Percentiles rank a stretch among this genome's conserved stretches.
Evolutionary conservation across 495 filamentous ascomycete genomes (phyloP).

Genomic region (Recurvomyces mirabilis): DNA sequence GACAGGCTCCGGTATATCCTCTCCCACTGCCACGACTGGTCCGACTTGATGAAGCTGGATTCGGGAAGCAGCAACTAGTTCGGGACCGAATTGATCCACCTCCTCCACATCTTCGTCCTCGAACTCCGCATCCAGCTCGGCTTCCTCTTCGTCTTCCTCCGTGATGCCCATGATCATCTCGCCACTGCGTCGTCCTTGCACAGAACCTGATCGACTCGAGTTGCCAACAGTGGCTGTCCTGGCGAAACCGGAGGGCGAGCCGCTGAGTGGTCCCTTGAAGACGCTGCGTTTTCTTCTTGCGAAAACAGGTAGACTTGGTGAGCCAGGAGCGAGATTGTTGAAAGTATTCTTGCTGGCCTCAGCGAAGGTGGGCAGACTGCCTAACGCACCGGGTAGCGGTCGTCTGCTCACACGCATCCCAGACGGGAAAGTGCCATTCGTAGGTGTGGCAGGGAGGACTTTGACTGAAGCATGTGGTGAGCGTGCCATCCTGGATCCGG

Average conservation of each 20-base stretch:
- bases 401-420: conserved; percentile 78
- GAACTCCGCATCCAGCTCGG: conserved; percentile 3
- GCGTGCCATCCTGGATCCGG: conserved; percentile 29
- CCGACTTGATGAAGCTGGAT: not conserved
- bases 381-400: conserved; percentile 17
- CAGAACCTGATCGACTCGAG: conserved; percentile 20
- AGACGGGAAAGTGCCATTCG: conserved; percentile 59
- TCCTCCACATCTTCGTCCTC: conserved; percentile 32
- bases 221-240: conserved; percentile 36
- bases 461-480: conserved; percentile 87
- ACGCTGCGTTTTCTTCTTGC: conserved; percentile 79
- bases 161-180: conserved; percentile 81
- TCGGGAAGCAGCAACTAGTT: conserved; percentile 6
- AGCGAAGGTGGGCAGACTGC: conserved; percentile 30
- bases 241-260: conserved; percentile 27
- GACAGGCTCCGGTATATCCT: not conserved
- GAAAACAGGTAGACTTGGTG: conserved; percentile 58
- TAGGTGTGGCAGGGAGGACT: conserved; percentile 86
- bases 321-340: conserved; percentile 30
- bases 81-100: conserved; percentile 29
- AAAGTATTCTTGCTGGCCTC: conserved; percentile 26
- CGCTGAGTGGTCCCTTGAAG: conserved; percentile 75
- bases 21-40: conserved; percentile 1
- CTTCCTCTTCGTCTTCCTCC: conserved; percentile 52
- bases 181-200: conserved; percentile 49